These are phyloP conservation scores for Russula foetens DNA, from an alignment of 768 basidiomycete species.

Conservation along the genomic window DNA sequence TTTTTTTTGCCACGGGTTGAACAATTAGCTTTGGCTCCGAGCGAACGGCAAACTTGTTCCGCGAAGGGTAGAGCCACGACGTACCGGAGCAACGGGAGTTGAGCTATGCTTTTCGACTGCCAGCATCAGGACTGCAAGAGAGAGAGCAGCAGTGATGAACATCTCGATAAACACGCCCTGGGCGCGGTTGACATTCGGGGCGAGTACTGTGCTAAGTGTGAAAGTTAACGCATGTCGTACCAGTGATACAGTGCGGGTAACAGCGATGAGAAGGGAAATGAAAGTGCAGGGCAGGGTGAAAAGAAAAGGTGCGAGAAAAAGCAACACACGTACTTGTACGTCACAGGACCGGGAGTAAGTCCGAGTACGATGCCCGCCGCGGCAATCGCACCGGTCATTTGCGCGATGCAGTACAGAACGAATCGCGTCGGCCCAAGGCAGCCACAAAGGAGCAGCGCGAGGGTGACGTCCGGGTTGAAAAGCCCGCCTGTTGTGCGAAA, in stretches of 20 bases:
- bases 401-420: constrained; percentile 52
- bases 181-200: constrained; percentile 38
- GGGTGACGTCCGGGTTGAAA: constrained; percentile 57
- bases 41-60: not conserved
- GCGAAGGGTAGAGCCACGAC: constrained; percentile 1
- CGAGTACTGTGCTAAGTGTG: constrained; percentile 38
- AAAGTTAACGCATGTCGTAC: not conserved
- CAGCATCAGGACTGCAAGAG: constrained; percentile 61
- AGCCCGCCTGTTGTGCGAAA: constrained; percentile 55
- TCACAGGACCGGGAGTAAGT: constrained; percentile 46
- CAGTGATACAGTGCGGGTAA: not conserved
- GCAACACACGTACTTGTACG: constrained; percentile 40
- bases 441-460: constrained; percentile 51
- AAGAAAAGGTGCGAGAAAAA: not conserved
- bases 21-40: not conserved
- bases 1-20: not conserved
- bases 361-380: constrained; percentile 48
- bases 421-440: constrained; percentile 48
- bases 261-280: too few relatives aligned
- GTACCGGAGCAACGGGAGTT: constrained; percentile 62
- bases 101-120: constrained; percentile 61
- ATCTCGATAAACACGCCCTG: constrained; percentile 67
- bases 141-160: constrained; percentile 54
- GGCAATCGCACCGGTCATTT: constrained; percentile 50
- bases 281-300: too few relatives aligned